Evolutionary conservation across 2,329 filamentous ascomycete genomes (phyloP), one percentile per base, ranked within the genome.

Genomic region (Calonectria naviculata): DNA sequence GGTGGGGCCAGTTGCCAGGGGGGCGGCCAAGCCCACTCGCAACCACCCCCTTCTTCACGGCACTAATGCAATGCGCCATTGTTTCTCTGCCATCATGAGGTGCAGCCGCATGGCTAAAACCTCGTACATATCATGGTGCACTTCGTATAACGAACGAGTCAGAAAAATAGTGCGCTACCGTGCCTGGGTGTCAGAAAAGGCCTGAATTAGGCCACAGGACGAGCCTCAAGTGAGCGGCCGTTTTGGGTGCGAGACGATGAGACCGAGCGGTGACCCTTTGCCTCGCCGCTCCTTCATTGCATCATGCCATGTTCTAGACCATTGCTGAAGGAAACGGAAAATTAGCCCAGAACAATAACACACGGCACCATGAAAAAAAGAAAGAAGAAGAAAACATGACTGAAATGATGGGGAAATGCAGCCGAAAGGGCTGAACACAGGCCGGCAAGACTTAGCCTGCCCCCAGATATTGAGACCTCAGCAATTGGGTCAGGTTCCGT

Each of bases 61-160:
- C 52, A 72, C 67, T 70, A 74, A 75, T 73, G 73, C 73, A 75
- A 67, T 71, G 71, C 71, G 58, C 63, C 58, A 47, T 67, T 52
- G 65, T 68, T 70, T 71, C 61, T 66, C 61, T 67, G 47, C 58
- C 67, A 38, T 67, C 52, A 62, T 68, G 65, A 67, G 68, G 49
- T 67, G 69, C 69, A 64, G 66, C 31, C 65, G 63, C 67, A 64
- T 58, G 61, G 31, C 47, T 34, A 58, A 58, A 60, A 65, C 64
- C 49, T 63, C 68, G 56, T 67, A 71, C 52, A 54, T 52, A 31
- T 64, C 36, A 38, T 61, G 56, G 42, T 56, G 68, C 68, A 52
- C 61, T 60, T 49, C 52, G 63, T 63, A 70, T 70, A 63, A 68
- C 62, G 42, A 68, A 54, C 42, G 52, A 61, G 47, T 31, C 63